Conservation (phyloP, 208 protist species). For the Leishmania major region DNA sequence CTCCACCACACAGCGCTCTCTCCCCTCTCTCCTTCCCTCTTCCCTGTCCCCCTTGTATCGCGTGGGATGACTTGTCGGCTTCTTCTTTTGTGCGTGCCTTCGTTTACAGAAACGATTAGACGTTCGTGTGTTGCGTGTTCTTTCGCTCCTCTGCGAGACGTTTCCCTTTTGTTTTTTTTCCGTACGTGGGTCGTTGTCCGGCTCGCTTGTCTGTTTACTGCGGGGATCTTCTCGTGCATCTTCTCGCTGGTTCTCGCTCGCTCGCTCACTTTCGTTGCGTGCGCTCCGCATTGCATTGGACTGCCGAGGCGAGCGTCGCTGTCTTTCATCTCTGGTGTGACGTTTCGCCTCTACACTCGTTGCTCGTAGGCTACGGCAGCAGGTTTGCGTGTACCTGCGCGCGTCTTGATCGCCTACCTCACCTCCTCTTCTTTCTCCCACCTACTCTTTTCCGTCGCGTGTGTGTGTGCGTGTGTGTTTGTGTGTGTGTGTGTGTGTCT, state of each 20-base stretch:
- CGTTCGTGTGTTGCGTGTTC: not conserved
- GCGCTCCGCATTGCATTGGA: not conserved
- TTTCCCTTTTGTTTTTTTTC: not conserved
- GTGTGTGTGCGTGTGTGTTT: not conserved
- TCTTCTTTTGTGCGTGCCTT: not conserved
- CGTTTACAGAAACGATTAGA: not conserved
- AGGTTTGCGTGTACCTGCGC: no score
- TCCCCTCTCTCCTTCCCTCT: not conserved
- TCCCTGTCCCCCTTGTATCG: not conserved
- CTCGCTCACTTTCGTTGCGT: not conserved
- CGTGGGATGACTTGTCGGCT: not conserved
- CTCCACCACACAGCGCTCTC: not conserved
- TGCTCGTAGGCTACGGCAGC: no score
- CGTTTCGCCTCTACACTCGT: no score
- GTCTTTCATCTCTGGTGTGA: no score
- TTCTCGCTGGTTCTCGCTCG: not conserved
- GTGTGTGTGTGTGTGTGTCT: not conserved
- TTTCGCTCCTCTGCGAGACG: not conserved
- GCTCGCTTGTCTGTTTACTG: no score
- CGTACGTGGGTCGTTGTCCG: not conserved
- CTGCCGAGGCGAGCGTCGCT: no score
- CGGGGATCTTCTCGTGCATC: not conserved
- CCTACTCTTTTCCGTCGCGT: not conserved
- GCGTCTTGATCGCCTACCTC: no score
- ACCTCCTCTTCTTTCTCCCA: no score